A percentile compares a stretch with the other conserved stretches of the same genome.
These are phyloP conservation scores for Aspergillus udagawae DNA, from an alignment of 2,329 filamentous ascomycete species.

Conservation along the genomic window DNA sequence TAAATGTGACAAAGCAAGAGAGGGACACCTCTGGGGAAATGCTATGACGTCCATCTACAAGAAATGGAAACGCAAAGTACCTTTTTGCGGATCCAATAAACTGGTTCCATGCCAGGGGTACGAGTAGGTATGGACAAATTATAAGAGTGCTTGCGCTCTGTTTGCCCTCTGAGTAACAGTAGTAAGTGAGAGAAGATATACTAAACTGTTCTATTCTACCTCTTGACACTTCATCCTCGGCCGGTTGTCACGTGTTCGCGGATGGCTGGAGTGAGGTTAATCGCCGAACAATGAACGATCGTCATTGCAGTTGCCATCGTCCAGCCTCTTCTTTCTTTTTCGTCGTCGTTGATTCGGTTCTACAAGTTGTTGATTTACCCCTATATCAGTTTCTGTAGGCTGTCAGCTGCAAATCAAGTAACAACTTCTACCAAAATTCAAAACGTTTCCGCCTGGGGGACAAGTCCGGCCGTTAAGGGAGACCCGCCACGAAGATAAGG, in stretches of 20 bases:
- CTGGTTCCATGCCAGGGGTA: too few species aligned
- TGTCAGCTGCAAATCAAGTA: not conserved
- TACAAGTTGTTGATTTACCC: not conserved
- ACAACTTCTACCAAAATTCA: not conserved
- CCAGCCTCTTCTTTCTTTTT: not conserved
- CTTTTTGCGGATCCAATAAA: too few species aligned
- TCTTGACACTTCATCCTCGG: not conserved
- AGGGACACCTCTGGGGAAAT: not conserved
- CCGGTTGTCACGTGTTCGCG: not conserved
- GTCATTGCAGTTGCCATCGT: not conserved
- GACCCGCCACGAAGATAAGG: conserved; percentile 21
- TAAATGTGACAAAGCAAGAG: too few species aligned
- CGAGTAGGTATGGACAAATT: not conserved
- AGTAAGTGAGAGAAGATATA: not conserved
- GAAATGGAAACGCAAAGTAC: not conserved
- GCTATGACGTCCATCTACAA: not conserved
- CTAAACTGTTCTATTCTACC: too few species aligned
- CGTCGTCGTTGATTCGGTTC: not conserved
- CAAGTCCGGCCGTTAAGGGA: conserved; percentile 1
- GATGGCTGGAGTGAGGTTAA: not conserved
- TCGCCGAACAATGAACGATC: not conserved
- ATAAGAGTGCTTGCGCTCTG: too few species aligned
- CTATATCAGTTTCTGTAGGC: not conserved
- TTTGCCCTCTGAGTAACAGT: not conserved
- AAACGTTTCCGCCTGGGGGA: not conserved